A percentile compares a stretch with the other conserved stretches of the same genome.
phyloP scores from a whole-genome alignment of 768 basidiomycete genomes.

The Serendipita indica region DNA sequence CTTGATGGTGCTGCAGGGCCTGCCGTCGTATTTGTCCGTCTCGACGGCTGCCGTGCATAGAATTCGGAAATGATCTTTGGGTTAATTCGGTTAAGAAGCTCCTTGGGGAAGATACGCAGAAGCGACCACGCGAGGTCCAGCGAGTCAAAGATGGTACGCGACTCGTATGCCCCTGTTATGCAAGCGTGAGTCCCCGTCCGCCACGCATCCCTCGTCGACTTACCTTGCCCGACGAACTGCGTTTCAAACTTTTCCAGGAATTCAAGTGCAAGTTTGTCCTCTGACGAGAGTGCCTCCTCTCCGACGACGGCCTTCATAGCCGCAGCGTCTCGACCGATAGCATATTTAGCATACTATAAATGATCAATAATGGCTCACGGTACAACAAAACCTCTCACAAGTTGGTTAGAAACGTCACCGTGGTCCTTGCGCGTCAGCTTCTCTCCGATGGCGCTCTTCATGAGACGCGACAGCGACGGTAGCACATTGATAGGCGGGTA shows the following conservation, averaged over 20 bases:
- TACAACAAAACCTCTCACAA: conserved; percentile 39
- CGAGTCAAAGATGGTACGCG: conserved; percentile 91
- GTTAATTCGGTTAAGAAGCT: conserved; percentile 93
- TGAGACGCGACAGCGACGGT: conserved; percentile 93
- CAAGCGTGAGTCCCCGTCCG: not conserved
- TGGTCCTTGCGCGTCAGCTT: conserved; percentile 95
- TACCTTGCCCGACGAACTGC: conserved; percentile 93
- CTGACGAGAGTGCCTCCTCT: conserved; percentile 86
- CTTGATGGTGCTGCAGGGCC: conserved; percentile 26
- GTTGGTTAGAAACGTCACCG: conserved; percentile 96
- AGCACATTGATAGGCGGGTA: conserved; percentile 99
- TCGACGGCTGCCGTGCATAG: conserved; percentile 69
- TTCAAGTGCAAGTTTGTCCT: conserved; percentile 93
- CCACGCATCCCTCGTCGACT: conserved; percentile 13
- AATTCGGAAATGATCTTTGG: conserved; percentile 92
- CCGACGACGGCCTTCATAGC: conserved; percentile 99
- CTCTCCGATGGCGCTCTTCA: conserved; percentile 99
- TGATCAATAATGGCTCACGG: conserved; percentile 10
- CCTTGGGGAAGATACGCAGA: conserved; percentile 96
- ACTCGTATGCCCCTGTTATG: conserved; percentile 71
- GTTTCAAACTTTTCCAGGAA: conserved; percentile 97
- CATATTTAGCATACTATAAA: conserved; percentile 87
- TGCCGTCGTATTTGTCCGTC: conserved; percentile 41
- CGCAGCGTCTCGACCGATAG: conserved; percentile 91
- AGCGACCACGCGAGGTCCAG: conserved; percentile 95